These are phyloP conservation scores for Botrytis tulipae DNA, from an alignment of 2,329 filamentous ascomycete species.

Conservation along the genomic window DNA sequence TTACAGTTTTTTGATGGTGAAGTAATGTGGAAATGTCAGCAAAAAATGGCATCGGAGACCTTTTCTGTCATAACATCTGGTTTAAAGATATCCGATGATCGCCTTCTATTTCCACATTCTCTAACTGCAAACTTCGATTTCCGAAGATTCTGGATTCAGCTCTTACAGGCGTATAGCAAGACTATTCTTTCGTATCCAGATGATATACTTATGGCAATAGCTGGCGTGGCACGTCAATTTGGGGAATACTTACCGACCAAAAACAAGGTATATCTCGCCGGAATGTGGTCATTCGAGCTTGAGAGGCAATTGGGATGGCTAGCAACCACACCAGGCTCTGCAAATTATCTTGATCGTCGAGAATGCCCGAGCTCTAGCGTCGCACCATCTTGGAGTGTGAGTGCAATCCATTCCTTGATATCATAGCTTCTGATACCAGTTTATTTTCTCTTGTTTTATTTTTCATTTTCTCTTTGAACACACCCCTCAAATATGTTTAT, in stretches of 20 bases:
- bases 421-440: background rate
- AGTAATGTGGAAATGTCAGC: background rate
- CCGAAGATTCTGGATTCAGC: background rate
- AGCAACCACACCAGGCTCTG: background rate
- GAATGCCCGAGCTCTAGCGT: background rate
- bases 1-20: background rate
- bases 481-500: background rate
- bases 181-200: background rate
- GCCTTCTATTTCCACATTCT: background rate
- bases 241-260: background rate
- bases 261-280: background rate
- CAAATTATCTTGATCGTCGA: background rate
- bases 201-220: background rate
- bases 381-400: slow-evolving; percentile 12
- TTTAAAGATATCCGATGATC: background rate
- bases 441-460: background rate
- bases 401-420: background rate
- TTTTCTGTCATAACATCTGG: background rate
- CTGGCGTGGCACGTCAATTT: background rate
- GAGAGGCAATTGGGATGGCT: background rate
- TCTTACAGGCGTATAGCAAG: background rate
- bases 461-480: background rate
- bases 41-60: background rate
- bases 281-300: slow-evolving; percentile 7
- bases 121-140: background rate